These are phyloP conservation scores for Xanthoconium separans DNA, from an alignment of 1,284 basidiomycete species.

Conservation along the genomic window DNA sequence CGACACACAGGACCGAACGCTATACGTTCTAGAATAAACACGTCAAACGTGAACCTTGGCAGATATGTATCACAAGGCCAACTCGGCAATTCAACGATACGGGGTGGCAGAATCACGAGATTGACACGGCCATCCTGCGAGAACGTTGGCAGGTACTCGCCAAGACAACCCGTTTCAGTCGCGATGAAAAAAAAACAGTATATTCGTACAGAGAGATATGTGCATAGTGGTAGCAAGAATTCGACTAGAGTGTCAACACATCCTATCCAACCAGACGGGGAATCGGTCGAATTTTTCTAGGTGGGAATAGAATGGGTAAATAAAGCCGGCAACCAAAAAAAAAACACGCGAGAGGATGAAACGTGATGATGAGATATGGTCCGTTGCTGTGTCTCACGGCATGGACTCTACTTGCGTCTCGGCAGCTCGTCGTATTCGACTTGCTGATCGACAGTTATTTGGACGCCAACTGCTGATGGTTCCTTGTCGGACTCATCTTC, in stretches of 20 bases:
- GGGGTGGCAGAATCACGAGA: too few relatives aligned
- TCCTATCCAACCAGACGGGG: neutral
- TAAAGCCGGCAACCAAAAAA: neutral
- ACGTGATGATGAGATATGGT: neutral
- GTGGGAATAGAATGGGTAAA: neutral
- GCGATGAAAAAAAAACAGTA: neutral
- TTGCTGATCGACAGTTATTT: slow-evolving; percentile 55
- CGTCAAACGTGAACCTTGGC: too few relatives aligned
- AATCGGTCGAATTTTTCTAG: slow-evolving; percentile 2
- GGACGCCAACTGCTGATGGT: slow-evolving; percentile 41
- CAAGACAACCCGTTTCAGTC: too few relatives aligned
- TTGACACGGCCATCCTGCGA: too few relatives aligned
- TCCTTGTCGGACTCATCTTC: slow-evolving; percentile 29
- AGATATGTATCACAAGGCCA: too few relatives aligned
- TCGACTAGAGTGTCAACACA: neutral
- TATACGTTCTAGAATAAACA: too few relatives aligned
- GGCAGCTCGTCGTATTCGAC: slow-evolving; percentile 46
- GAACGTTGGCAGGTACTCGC: too few relatives aligned
- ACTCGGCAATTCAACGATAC: too few relatives aligned
- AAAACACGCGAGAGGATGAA: neutral
- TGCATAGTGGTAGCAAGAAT: neutral
- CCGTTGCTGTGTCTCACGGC: neutral
- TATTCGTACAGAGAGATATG: neutral
- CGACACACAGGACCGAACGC: too few relatives aligned
- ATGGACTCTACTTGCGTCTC: slow-evolving; percentile 15